phyloP scores from a whole-genome alignment of 768 basidiomycete genomes.

The Ephemerocybe angulata region DNA sequence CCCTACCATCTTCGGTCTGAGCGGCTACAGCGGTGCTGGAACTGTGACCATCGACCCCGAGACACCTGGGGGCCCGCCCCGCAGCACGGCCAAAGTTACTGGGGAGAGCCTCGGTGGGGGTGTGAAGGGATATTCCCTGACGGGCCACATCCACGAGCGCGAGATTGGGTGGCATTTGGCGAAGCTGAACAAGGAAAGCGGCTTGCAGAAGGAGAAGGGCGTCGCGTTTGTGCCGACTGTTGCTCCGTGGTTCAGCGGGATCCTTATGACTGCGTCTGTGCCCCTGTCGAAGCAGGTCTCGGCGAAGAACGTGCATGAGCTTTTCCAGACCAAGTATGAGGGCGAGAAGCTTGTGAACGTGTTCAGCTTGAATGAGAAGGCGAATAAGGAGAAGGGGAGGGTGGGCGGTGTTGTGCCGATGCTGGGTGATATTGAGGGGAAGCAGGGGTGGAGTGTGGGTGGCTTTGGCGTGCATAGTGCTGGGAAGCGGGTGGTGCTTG shows the following conservation, averaged over 20 bases:
- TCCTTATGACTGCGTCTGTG: slow-evolving; percentile 81
- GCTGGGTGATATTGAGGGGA: slow-evolving; percentile 70
- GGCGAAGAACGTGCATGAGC: slow-evolving; percentile 64
- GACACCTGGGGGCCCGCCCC: slow-evolving; percentile 31
- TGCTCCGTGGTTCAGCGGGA: slow-evolving; percentile 95
- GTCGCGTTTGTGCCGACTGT: slow-evolving; percentile 87
- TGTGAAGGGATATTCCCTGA: slow-evolving; percentile 82
- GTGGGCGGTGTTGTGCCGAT: slow-evolving; percentile 68
- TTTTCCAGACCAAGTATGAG: slow-evolving; percentile 77
- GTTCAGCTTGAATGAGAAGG: slow-evolving; percentile 63
- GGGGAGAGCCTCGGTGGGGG: slow-evolving; percentile 72
- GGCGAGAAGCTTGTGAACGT: slow-evolving; percentile 71
- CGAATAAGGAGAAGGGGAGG: slow-evolving; percentile 65
- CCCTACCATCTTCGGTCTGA: slow-evolving; percentile 89
- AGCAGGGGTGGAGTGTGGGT: slow-evolving; percentile 88
- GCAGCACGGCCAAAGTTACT: slow-evolving; percentile 78
- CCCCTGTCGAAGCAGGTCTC: slow-evolving; percentile 66
- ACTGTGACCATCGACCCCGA: slow-evolving; percentile 59
- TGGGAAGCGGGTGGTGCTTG: slow-evolving; percentile 90
- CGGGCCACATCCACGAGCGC: slow-evolving; percentile 98
- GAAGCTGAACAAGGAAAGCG: neutral
- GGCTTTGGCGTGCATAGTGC: slow-evolving; percentile 91
- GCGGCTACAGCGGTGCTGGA: slow-evolving; percentile 94
- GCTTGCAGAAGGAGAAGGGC: slow-evolving; percentile 34
- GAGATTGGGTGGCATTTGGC: slow-evolving; percentile 76